These are phyloP conservation scores for Fusarium redolens DNA, from an alignment of 2,329 filamentous ascomycete species.

Conservation along the genomic window DNA sequence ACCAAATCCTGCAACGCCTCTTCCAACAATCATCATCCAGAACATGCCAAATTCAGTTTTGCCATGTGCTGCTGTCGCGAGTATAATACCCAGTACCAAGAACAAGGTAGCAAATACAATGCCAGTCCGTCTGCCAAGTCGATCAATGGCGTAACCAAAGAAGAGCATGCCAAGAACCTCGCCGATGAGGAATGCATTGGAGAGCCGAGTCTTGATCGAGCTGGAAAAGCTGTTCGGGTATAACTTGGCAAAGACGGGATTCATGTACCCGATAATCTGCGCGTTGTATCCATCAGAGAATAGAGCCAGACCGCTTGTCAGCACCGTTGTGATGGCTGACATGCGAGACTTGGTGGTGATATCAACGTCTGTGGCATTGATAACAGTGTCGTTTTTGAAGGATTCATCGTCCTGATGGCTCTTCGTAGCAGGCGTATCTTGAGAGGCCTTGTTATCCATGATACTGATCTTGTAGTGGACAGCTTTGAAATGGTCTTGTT, in stretches of 20 bases:
- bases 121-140: background rate
- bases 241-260: background rate
- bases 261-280: constrained; percentile 1
- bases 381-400: background rate
- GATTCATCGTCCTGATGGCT: background rate
- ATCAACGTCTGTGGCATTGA: rapidly evolving
- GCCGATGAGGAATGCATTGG: background rate
- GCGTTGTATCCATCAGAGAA: background rate
- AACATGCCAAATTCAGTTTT: background rate
- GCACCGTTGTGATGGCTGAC: background rate
- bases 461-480: rapidly evolving
- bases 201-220: background rate
- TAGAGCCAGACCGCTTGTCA: background rate
- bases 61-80: background rate
- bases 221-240: background rate
- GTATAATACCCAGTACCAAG: background rate
- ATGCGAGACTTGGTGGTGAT: background rate
- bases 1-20: background rate
- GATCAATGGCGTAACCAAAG: background rate
- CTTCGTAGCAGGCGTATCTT: background rate
- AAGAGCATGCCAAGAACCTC: background rate
- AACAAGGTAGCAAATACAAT: background rate
- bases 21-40: background rate
- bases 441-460: background rate
- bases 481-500: background rate